A percentile compares a stretch with the other conserved stretches of the same genome.
These are phyloP conservation scores for Pyrenochaeta sp. DNA, from an alignment of 2,329 filamentous ascomycete genomes.

Conservation along the genomic window DNA sequence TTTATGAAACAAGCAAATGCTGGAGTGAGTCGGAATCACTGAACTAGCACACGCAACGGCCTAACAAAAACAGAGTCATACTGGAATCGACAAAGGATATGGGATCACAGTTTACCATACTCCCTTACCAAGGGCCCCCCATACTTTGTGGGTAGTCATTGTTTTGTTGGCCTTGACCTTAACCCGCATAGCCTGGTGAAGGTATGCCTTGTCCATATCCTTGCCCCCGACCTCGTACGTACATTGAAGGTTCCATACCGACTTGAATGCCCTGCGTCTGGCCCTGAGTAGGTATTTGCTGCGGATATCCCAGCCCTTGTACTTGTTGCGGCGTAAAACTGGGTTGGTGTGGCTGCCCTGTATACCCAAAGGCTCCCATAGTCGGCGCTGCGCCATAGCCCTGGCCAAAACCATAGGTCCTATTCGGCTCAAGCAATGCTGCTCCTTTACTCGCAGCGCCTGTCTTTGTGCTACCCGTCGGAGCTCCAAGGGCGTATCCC, in stretches of 20 bases:
- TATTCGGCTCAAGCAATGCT: constrained; percentile 2
- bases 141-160: constrained; percentile 14
- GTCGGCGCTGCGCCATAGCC: constrained; percentile 3
- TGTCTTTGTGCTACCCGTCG: neutral
- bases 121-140: constrained; percentile 14
- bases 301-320: constrained; percentile 5
- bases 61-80: no score
- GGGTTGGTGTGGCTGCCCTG: constrained; percentile 6
- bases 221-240: neutral
- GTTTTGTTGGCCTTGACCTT: neutral
- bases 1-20: no score
- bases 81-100: no score
- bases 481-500: constrained; percentile 21
- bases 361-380: constrained; percentile 1
- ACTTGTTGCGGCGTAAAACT: neutral
- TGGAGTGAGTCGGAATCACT: no score
- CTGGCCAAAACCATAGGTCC: constrained; percentile 17
- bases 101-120: no score
- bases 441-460: neutral
- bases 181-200: neutral
- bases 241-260: neutral
- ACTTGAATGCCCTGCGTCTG: constrained; percentile 2
- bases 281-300: constrained; percentile 3
- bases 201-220: neutral
- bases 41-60: no score